Evolutionary conservation across 768 basidiomycete species (phyloP), one percentile per base, ranked within the genome.

Genomic region (Pulveroboletus frians): DNA sequence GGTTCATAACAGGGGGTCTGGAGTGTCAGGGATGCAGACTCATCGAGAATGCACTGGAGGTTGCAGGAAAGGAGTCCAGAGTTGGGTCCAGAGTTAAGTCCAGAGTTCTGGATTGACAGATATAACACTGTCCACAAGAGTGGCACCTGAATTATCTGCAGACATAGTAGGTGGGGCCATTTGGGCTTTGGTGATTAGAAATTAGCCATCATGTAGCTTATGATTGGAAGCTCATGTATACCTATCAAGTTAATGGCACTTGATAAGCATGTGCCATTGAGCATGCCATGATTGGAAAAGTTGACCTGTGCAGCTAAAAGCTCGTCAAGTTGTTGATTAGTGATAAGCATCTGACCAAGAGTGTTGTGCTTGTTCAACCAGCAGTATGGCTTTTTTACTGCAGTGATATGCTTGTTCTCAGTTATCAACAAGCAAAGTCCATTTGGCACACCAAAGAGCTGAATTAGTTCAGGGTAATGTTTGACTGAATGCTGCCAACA

Each of bases 401-500:
- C 68, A 9, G 59, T 65, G 41, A 71, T 69, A 32, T 70, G 71
- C 20, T 65, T 68, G 0, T 59, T 60, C 20, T 73, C 69, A 0
- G 64, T 72, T 11, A 71, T 72, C 0, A 65, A 72, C 0, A 62
- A 68, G 39, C 70, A 71, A 2, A 72, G 61, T 0, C 71, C 67
- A 40, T 71, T 70, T 1, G 66, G 70, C 3, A 64, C 54, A 2
- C 66, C 66, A 49, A 69, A 72, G 1, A 57, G 36, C 2, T 9
- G 15, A 27, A 71, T 69, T 20, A 49, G n/a, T 1, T 46, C 11
- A 3, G 5, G 20, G n/a, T 69, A 73, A 26, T 73, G 71, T 1
- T 37, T 35, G 1, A 71, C 40, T 0, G 69, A 56, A 18, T 73
- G 71, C 37, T 73, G 21, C n/a, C n/a, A n/a, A n/a, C n/a, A n/a